Evolutionary conservation across 2,329 filamentous ascomycete genomes (phyloP), one percentile per base, ranked within the genome.

Genomic region (Cercospora sp.): DNA sequence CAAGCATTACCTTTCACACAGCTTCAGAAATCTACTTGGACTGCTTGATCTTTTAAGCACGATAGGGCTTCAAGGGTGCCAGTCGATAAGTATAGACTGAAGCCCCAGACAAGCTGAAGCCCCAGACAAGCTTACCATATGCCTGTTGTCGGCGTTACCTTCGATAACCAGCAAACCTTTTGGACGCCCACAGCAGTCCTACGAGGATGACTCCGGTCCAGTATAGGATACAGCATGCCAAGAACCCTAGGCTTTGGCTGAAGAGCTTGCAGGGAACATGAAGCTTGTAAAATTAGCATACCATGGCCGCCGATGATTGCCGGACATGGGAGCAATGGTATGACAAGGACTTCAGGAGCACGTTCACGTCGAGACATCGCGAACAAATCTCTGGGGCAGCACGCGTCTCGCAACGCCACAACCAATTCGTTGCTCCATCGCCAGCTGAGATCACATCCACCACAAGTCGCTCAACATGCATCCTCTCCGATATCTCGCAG

Each of bases 261-360:
- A 36, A 36, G 31, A 36, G 16, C 28, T 59, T 59, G 55, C 55
- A 59, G 55, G 55, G 55, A 23, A 59, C 9, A 16, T 36, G 55
- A 59, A 59, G 55, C 55, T 31, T 36, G 55, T 59, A 59, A 59
- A 59, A 59, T 59, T 59, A 59, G 31, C 28, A 59, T 36, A 59
- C 55, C 55, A 33, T 31, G 55, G 2, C 28, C 13, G 31, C 55
- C 55, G 55, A 59, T 59, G 30, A 20, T 31, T 59, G 55, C 55
- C 55, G 55, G 30, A 59, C 55, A 59, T 36, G 55, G 55, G 28
- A 31, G 26, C 28, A 10, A 30, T 58, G 62, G 53, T 30, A 55
- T 64, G 62, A 20, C 57, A 4, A 64, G 31, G 26, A 28, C 51
- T 58, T 58, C 55, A 28, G 45, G 30, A 58, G 62, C 51, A 42